phyloP scores from a whole-genome alignment of 495 filamentous ascomycete species.

The Mycothermus thermophilus region DNA sequence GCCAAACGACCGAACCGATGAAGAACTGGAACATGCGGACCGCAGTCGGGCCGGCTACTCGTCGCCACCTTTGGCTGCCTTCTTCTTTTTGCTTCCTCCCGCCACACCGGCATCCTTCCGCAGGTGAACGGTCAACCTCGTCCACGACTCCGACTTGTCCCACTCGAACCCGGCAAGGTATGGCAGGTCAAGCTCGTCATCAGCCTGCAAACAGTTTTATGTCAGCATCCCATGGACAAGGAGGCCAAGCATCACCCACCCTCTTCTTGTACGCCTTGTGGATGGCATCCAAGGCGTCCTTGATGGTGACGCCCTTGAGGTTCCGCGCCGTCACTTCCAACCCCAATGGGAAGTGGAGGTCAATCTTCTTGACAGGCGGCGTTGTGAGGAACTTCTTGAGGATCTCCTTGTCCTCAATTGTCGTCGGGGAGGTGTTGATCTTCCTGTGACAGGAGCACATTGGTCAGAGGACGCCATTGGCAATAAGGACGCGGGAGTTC shows the following conservation, averaged over 20 bases:
- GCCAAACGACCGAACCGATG: neutral
- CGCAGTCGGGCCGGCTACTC: slow-evolving; percentile 25
- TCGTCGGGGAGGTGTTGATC: slow-evolving; percentile 68
- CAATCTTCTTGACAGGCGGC: slow-evolving; percentile 83
- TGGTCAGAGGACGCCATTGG: slow-evolving; percentile 1
- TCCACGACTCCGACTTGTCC: slow-evolving; percentile 72
- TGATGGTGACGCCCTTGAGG: slow-evolving; percentile 84
- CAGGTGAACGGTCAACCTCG: slow-evolving; percentile 66
- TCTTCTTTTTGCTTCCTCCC: slow-evolving; percentile 44
- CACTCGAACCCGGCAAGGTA: slow-evolving; percentile 88
- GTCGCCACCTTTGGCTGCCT: slow-evolving; percentile 49
- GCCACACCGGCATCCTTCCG: slow-evolving; percentile 49
- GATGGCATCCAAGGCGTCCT: slow-evolving; percentile 87
- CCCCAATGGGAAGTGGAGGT: slow-evolving; percentile 78
- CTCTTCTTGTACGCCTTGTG: slow-evolving; percentile 91
- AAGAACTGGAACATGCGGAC: neutral
- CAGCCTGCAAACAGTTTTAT: slow-evolving; percentile 41
- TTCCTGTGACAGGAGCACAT: slow-evolving; percentile 61
- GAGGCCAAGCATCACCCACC: too few species aligned
- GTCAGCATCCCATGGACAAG: too few species aligned
- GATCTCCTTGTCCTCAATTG: slow-evolving; percentile 62
- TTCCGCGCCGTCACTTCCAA: slow-evolving; percentile 79
- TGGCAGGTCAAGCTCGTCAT: slow-evolving; percentile 73
- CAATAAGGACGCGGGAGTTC: neutral
- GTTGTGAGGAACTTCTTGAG: slow-evolving; percentile 67